These are phyloP conservation scores for Lophiotrema nucula DNA, from an alignment of 495 filamentous ascomycete species.

Conservation along the genomic window DNA sequence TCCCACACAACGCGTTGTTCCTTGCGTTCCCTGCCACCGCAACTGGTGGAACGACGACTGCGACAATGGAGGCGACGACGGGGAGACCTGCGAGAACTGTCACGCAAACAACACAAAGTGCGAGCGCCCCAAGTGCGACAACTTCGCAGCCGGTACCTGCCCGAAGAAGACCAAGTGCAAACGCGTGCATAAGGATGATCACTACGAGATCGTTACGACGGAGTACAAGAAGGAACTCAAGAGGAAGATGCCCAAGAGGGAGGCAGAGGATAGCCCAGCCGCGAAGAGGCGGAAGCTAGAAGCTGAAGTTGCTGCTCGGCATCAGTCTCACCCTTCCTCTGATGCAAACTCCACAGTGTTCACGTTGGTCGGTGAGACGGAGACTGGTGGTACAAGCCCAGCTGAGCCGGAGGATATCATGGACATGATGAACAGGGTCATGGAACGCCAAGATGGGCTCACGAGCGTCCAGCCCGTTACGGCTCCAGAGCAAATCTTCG, in stretches of 20 bases:
- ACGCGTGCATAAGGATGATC: slow-evolving; percentile 1
- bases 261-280: neutral
- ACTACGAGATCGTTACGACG: neutral
- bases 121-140: neutral
- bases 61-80: slow-evolving; percentile 4
- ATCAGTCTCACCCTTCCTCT: too few species aligned
- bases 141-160: neutral
- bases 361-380: too few species aligned
- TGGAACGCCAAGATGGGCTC: too few species aligned
- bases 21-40: slow-evolving; percentile 1
- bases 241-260: neutral
- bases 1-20: neutral
- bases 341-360: too few species aligned
- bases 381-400: too few species aligned
- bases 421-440: too few species aligned
- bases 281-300: neutral
- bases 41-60: neutral
- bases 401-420: too few species aligned
- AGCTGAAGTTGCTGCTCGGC: too few species aligned
- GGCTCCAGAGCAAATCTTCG: too few species aligned
- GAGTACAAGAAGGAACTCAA: neutral
- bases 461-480: too few species aligned
- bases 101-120: neutral
- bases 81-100: slow-evolving; percentile 10
- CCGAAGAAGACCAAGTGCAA: neutral